These are phyloP conservation scores for Pyricularia pennisetigena DNA, from an alignment of 2,329 filamentous ascomycete species.

Conservation along the genomic window DNA sequence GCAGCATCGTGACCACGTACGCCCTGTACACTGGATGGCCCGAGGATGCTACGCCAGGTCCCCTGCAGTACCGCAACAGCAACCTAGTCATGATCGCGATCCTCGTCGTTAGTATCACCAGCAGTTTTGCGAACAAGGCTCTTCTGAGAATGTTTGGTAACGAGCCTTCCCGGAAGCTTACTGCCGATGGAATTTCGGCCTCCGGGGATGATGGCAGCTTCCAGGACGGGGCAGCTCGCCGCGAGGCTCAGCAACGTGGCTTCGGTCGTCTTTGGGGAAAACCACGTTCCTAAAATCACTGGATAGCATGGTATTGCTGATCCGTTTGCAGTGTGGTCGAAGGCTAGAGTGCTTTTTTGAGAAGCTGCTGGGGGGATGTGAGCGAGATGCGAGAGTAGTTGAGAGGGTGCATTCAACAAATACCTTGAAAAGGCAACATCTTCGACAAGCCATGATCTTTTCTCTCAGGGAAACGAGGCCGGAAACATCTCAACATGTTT, in stretches of 20 bases:
- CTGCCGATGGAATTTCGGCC: constrained; percentile 23
- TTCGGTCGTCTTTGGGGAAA: constrained; percentile 30
- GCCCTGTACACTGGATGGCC: constrained; percentile 84
- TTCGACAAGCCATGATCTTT: not conserved
- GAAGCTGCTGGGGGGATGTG: not conserved
- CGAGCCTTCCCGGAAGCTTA: constrained; percentile 35
- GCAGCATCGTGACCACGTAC: constrained; percentile 80
- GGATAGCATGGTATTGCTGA: not conserved
- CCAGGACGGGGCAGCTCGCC: constrained; percentile 50
- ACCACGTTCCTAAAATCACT: not conserved
- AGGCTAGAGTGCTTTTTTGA: not conserved
- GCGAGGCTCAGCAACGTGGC: constrained; percentile 49
- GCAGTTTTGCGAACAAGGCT: constrained; percentile 58
- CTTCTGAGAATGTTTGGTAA: constrained; percentile 52
- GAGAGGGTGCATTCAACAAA: not conserved
- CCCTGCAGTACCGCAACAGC: constrained; percentile 67
- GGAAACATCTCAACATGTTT: constrained; percentile 27
- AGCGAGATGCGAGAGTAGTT: not conserved
- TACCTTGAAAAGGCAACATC: not conserved
- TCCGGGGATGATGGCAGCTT: constrained; percentile 32
- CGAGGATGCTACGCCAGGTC: constrained; percentile 58
- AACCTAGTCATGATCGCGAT: constrained; percentile 87
- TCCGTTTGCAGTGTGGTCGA: not conserved
- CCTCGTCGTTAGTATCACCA: constrained; percentile 64
- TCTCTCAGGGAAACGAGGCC: not conserved